Evolutionary conservation across 2,329 filamentous ascomycete species (phyloP), one percentile per base, ranked within the genome.

Genomic region (Beauveria sp.): DNA sequence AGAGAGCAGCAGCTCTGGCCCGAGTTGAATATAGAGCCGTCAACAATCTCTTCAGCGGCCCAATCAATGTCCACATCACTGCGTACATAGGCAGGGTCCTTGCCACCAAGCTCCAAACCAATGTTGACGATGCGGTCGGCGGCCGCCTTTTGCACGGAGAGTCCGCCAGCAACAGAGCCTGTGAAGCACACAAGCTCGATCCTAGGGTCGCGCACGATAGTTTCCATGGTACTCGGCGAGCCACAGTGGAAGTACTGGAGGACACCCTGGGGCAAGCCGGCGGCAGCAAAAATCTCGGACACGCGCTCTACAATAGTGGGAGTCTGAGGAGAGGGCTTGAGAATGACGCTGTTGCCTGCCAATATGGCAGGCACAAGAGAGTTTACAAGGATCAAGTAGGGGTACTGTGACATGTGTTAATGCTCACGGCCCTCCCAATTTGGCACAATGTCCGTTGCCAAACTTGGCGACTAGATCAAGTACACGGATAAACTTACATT

Each of bases 1-100:
- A 98, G 81, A 26, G 91, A 90, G 76, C 93, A 98, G 80, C 93
- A 98, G 72, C 91, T 96, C 79, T 98, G 93, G n/a, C 93, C 93
- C 57, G 93, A 96, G 78, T 98, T 98, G 81, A 98, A 98, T 62
- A 98, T 81, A n/a, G 92, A 88, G 22, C 93, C 93, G 68, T 98
- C 93, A 16, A 98, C 91, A 69, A 98, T 95, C 75, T 97, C 92
- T 67, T 90, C 92, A 0, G 93, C 93, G 0, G 89, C 93, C 93
- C 93, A 97, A 53, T 86, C 85, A 53, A 96, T 75, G 71, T 98
- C 92, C 1, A 96, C 91, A 69, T 98, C 93, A 7, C 79, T 79
- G 63, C 93, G 82, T 60, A 98, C 82, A 70, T 97, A 98, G 26
- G 93, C 93, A 5, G 93, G 91, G 72, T 98, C 93, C 72, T 98